Evolutionary conservation across 345 rosid genomes (phyloP), one percentile per base, ranked within the genome.

Genomic region (Microthlaspi erraticum): DNA sequence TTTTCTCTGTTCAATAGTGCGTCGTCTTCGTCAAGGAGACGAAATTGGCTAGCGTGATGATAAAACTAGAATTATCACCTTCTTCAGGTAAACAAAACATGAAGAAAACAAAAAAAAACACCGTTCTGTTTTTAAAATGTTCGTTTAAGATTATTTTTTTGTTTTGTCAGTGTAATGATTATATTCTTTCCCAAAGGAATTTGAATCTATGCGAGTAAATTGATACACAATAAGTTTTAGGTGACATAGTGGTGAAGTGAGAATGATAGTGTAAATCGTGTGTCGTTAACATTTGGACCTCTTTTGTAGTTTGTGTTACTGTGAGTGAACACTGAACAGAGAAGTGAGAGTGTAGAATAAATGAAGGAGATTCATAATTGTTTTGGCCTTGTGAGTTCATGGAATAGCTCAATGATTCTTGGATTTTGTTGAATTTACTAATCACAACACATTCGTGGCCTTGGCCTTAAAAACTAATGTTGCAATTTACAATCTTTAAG

Each of bases 41-140:
- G 78, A 13, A 63, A 52, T 53, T 75, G 78, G 78, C 55, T 74
- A 45, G 64, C 78, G 2, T 29, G 70, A 59, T 74, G 26, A 20
- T 20, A 20, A 33, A 13, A 43, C 34, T 67, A 67, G 48, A 26
- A 23, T 16, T 14, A 10, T 41, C 42, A 2, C 17, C 17, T 1
- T 20, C 11, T 65, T 44, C 54, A 44, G 77, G 65, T 46, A 44
- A 56, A 45, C 54, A 13, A 65, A 42, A 66, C 66, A 39, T 38
- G 12, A 18, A 59, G 6, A 26, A 14, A 23, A 7, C 10, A 10
- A 3, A 55, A 34, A 20, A 29, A 52, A 49, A 11, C 10, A 10
- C 3, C n/a, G 43, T 44, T 41, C 19, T 55, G 68, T 68, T 74
- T 60, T 2, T 0, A 23, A 23, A 23, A 23, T 37, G 41, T 55